phyloP scores from a whole-genome alignment of 768 basidiomycete genomes.

The Tylopilus rubrobrunneus region DNA sequence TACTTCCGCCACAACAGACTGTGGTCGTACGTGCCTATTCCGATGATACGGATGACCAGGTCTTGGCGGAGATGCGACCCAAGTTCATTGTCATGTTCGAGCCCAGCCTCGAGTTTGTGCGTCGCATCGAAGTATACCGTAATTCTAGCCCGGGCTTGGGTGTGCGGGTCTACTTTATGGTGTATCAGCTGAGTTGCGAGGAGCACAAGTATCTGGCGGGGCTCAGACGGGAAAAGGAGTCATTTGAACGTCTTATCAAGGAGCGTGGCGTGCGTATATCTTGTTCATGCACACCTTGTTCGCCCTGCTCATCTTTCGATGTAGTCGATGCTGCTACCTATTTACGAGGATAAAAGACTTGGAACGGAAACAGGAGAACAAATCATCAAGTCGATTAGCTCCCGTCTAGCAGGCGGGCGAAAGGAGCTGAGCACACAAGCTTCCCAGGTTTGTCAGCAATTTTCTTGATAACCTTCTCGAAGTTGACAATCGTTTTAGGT shows the following conservation, averaged over 20 bases:
- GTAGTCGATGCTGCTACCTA: constrained; percentile 87
- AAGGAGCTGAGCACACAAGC: constrained; percentile 62
- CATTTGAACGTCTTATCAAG: constrained; percentile 88
- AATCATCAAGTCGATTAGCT: constrained; percentile 76
- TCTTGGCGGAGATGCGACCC: constrained; percentile 83
- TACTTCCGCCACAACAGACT: constrained; percentile 73
- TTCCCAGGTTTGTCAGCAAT: constrained; percentile 44
- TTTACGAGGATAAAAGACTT: constrained; percentile 57
- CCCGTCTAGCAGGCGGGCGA: constrained; percentile 83
- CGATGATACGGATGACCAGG: constrained; percentile 87
- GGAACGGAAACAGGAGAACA: constrained; percentile 43
- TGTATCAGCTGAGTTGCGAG: constrained; percentile 90
- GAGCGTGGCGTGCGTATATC: constrained; percentile 74
- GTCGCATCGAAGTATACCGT: constrained; percentile 91
- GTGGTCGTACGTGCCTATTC: constrained; percentile 85
- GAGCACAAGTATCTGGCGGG: constrained; percentile 93
- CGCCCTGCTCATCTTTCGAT: not conserved
- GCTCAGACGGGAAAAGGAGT: constrained; percentile 86
- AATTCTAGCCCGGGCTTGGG: constrained; percentile 77
- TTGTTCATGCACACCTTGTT: not conserved
- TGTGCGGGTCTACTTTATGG: constrained; percentile 91
- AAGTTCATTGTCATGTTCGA: constrained; percentile 96
- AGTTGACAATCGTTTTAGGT: constrained; percentile 47
- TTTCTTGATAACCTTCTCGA: not conserved
- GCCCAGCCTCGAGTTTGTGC: constrained; percentile 87